These are phyloP conservation scores for Papiliotrema terrestris DNA, from an alignment of 1,284 basidiomycete genomes.

Conservation along the genomic window DNA sequence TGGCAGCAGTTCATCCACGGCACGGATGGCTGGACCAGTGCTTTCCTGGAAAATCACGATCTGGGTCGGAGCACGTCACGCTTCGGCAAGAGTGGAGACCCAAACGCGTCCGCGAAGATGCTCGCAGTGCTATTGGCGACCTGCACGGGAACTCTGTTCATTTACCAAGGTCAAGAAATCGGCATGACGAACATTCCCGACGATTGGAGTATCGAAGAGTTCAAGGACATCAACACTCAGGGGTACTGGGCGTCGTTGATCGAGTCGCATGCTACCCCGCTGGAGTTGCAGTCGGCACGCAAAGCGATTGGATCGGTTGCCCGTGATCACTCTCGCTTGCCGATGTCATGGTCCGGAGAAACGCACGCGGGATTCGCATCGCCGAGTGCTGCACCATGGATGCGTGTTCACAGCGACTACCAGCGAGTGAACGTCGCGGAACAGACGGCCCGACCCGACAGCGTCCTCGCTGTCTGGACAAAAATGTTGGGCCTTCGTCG, in stretches of 20 bases:
- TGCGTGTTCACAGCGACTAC: slow-evolving; percentile 70
- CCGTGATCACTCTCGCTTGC: slow-evolving; percentile 8
- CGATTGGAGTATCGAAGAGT: slow-evolving; percentile 65
- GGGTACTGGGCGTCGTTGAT: slow-evolving; percentile 2
- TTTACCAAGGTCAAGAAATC: slow-evolving; percentile 68
- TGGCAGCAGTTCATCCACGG: slow-evolving; percentile 16
- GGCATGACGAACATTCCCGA: slow-evolving; percentile 65
- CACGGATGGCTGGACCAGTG: slow-evolving; percentile 11
- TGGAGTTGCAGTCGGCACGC: neutral
- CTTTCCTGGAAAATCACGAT: slow-evolving; percentile 44
- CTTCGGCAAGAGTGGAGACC: no score
- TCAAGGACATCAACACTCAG: slow-evolving; percentile 53
- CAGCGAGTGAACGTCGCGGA: slow-evolving; percentile 59
- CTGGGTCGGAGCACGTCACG: slow-evolving; percentile 59
- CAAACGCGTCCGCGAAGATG: slow-evolving; percentile 60
- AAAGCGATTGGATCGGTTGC: slow-evolving; percentile 2
- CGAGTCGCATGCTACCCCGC: neutral
- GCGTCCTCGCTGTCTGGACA: slow-evolving; percentile 63
- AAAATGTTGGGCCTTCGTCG: slow-evolving; percentile 57
- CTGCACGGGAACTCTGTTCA: slow-evolving; percentile 63
- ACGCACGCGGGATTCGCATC: slow-evolving; percentile 63
- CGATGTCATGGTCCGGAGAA: slow-evolving; percentile 58
- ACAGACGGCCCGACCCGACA: slow-evolving; percentile 54
- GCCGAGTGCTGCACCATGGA: slow-evolving; percentile 64
- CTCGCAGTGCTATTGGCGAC: slow-evolving; percentile 61